Evolutionary conservation across 75 land plant genomes (phyloP).

Genomic region (Adiantum capillusveneris): DNA sequence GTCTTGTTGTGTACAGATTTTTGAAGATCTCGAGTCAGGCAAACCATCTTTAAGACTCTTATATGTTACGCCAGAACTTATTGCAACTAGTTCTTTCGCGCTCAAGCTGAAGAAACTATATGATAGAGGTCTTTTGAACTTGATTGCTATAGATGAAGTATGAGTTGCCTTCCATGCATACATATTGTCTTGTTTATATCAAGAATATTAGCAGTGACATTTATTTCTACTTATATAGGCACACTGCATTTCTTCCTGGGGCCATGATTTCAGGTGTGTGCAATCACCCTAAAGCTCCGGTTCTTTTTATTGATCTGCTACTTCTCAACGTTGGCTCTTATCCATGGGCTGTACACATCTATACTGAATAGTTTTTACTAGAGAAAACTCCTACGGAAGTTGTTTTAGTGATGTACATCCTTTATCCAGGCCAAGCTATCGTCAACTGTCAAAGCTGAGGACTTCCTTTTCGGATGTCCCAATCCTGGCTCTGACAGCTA

Average conservation of each 20-base stretch:
- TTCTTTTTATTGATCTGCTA: too few species aligned
- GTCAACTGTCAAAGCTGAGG: constrained; percentile 75
- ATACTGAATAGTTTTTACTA: too few species aligned
- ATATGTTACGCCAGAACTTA: constrained; percentile 87
- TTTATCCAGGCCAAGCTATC: constrained; percentile 66
- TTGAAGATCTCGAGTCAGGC: constrained; percentile 75
- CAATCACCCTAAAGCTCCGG: not conserved
- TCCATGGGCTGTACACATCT: too few species aligned
- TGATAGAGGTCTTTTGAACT: constrained; percentile 54
- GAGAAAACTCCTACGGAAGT: too few species aligned
- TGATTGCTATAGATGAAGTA: constrained; percentile 93
- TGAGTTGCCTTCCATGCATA: not conserved
- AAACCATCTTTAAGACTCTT: constrained; percentile 64
- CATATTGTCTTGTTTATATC: not conserved
- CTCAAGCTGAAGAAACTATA: constrained; percentile 59
- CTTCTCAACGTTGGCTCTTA: too few species aligned
- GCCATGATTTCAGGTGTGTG: constrained; percentile 89
- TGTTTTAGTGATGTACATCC: not conserved
- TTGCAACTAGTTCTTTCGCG: constrained; percentile 63
- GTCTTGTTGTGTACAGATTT: constrained; percentile 40
- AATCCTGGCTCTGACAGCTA: constrained; percentile 82
- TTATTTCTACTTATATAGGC: constrained; percentile 38
- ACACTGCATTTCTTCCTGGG: constrained; percentile 94
- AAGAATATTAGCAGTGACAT: not conserved
- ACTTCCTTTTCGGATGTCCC: constrained; percentile 58